Base-by-base conservation (phyloP, 2,329 filamentous ascomycete species). In the Dothideomycetes sp. region DNA sequence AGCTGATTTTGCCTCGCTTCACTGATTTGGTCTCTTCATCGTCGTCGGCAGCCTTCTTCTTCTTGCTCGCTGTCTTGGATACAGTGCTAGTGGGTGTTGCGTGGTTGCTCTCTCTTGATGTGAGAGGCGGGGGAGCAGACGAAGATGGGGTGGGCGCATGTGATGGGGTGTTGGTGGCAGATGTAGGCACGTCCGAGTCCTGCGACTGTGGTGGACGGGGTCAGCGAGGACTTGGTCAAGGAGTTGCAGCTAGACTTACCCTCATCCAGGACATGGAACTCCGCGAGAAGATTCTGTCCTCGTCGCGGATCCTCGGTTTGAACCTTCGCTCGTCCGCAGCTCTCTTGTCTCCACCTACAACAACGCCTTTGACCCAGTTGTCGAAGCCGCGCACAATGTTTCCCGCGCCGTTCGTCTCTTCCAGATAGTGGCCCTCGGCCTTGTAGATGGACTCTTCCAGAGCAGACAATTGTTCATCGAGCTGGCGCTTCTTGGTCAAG, bases 321-420 rank as follows among this genome's bases (percentile, higher is more conserved):
- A 82, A 75, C 53, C 81, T 72, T 50, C 81, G 59, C 79, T 79
- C 56, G 79, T 74, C 54, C 76, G 56, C 44, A 49, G 54, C 27
- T 54, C 61, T 41, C 19, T 60, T 62, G 39, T 49, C 49, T 18
- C 56, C 52, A 4, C 59, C 55, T 3, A 64, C 69, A 49, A 76
- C 70, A 9, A 78, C 71, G 3, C 72, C 88, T 62, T 98, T 98
- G 69, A 94, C 93, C 65, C 96, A 98, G 58, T 87, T 93, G 61
- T 98, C 91, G 61, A 98, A 98, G 16, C 91, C 91, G 36, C 84
- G 87, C 59, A 98, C 89, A 57, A 98, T 96, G 65, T 98, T 98
- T 33, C 91, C 91, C 15, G 75, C 75, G 51, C 72, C 77, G 11
- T 79, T 81, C 4, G 87, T 93, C 53, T 86, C 86, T 60, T 96